phyloP scores from a whole-genome alignment of 176 grass and related monocot genomes.

The Musa schizocarpa region DNA sequence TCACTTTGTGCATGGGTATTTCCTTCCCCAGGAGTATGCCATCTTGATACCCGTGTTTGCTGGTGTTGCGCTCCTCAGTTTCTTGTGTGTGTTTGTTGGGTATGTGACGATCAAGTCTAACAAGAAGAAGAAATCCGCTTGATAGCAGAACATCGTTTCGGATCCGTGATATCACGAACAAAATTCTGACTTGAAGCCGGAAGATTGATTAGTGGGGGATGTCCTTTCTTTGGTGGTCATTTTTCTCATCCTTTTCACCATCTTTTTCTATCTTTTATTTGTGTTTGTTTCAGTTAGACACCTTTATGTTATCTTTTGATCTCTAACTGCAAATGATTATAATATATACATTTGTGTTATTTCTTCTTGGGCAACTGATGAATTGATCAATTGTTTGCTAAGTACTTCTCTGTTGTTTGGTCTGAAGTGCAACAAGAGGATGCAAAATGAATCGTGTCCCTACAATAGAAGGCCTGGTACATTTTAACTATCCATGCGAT shows the following conservation, averaged over 20 bases:
- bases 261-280: no score
- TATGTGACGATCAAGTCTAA: slow-evolving; percentile 72
- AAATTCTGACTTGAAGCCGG: no score
- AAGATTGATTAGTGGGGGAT: background rate
- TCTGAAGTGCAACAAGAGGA: no score
- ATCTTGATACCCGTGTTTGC: slow-evolving; percentile 11
- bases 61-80: slow-evolving; percentile 58
- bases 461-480: no score
- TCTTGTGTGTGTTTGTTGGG: slow-evolving; percentile 68
- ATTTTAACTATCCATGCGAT: no score
- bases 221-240: background rate
- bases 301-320: background rate
- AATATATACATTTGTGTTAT: background rate
- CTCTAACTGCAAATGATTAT: background rate
- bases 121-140: slow-evolving; percentile 42
- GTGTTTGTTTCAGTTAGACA: background rate
- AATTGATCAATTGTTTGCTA: no score
- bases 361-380: background rate
- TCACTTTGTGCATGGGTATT: slow-evolving; percentile 78
- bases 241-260: background rate
- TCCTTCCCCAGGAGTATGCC: slow-evolving; percentile 23
- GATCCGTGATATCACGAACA: no score
- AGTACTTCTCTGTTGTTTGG: no score
- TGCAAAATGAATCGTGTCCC: no score
- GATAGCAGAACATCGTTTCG: background rate